Evolutionary conservation across 2,329 filamentous ascomycete species (phyloP), one percentile per base, ranked within the genome.

Genomic region (Chaetomium sp.): DNA sequence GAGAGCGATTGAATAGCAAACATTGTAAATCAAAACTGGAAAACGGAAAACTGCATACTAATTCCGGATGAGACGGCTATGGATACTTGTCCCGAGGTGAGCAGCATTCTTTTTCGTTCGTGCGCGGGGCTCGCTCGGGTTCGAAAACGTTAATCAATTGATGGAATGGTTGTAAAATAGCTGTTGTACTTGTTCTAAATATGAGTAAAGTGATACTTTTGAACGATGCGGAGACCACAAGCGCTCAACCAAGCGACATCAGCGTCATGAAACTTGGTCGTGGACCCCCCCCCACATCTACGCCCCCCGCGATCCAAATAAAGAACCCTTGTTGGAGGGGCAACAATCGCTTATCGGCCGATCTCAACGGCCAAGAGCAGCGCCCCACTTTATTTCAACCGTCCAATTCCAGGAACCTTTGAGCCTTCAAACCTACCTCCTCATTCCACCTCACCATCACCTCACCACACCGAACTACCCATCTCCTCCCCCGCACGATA

Each of bases 21-120:
- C 36, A 27, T 19, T 11, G 44, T 41, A 8, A 8, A 33, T 34
- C n/a, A 27, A 37, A 12, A 12, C 9, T n/a, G 4, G 37, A 6
- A 1, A 55, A 32, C 52, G 55, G 59, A 43, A 52, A 1, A 50
- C 45, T 54, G 69, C 77, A 57, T 78, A 89, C 87, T 76, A 59
- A 89, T 81, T 41, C 73, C 69, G 8, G 80, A 79, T 33, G 86
- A 85, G 56, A 86, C 73, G 57, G 85, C 75, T 58, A 89, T 74
- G 40, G 86, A 88, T 53, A 89, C 85, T 73, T 89, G 86, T 8
- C 81, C 78, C 12, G 84, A 85, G 6, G 84, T 85, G 65, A 90
- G 79, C 61, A 90, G 73, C 67, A 86, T 73, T 42, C 34, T 54
- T 49, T 10, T 36, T 11, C 36, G 6, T 32, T 49, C 12, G 4